Evolutionary conservation across 345 rosid genomes (phyloP), one percentile per base, ranked within the genome.

Genomic region (Sisymbrium altissimum): DNA sequence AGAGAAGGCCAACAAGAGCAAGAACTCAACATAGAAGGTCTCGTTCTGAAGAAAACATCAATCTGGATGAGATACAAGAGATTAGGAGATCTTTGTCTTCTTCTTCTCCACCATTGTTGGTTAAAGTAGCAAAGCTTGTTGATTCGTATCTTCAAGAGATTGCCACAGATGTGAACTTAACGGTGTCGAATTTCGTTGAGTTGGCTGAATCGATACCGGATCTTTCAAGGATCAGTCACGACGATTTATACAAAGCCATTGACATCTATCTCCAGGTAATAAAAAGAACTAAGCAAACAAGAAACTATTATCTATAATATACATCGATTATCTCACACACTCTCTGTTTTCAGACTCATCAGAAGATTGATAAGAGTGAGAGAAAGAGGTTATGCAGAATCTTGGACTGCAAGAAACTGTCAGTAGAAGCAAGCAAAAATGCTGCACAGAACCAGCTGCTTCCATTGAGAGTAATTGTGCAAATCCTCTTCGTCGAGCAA

Each of bases 391-490:
- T 91, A 62, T 91, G 98, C 57, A 81, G 90, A 71, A 76, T 85
- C 69, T 83, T 94, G 30, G 89, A 94, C 83, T 94, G 97, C 89
- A 94, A 85, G 84, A 94, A 88, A 75, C 88, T 94, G 36, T 85
- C 98, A 4, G 75, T 86, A 65, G 97, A 91, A 66, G 92, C 96
- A 70, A 88, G 98, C 81, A 91, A 88, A 89, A 96, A 87, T 35
- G 97, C 98, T 6, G 98, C 98, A 9, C 96, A 86, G 60, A 94
- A 94, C 43, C 97, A 94, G 81, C 72, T 86, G 13, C 93, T 94
- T 45, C 98, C 98, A 0, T 68, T 94, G 23, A 85, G 98, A 68
- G 93, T 91, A 4, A 95, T 94, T 32, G 97, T 94, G 5, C 97
- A 94, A 79, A 97, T 91, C 77, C 90, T 94, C 62, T 91, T 94